Conservation (phyloP, 2,329 filamentous ascomycete species). For the Alternaria rosae region DNA sequence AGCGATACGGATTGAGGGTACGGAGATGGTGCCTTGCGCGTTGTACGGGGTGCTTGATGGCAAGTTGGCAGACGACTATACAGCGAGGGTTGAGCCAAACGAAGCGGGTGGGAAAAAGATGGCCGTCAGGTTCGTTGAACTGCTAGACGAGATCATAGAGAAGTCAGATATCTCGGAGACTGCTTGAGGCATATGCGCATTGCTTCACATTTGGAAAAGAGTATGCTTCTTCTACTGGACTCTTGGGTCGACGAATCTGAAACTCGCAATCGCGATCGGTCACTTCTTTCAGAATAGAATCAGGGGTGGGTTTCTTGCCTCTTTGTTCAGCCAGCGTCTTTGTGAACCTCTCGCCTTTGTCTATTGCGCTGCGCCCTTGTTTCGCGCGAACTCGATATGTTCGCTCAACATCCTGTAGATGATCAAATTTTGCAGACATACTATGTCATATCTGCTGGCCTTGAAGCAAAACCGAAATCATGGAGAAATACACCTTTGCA, state of each 20-base stretch:
- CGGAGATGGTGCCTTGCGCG: constrained; percentile 41
- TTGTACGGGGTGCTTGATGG: constrained; percentile 46
- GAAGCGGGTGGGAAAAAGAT: constrained; percentile 45
- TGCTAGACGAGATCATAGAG: constrained; percentile 19
- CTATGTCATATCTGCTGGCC: background rate
- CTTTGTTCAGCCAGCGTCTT: background rate
- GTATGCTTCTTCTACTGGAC: background rate
- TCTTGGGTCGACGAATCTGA: background rate
- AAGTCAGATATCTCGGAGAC: background rate
- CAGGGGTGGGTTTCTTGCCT: background rate
- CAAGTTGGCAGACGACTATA: constrained; percentile 38
- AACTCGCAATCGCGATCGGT: background rate
- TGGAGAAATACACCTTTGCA: background rate
- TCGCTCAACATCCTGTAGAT: background rate
- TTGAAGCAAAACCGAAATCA: background rate
- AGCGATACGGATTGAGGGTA: constrained; percentile 38
- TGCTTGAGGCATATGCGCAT: background rate
- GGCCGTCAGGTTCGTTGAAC: constrained; percentile 34
- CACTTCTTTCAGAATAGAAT: background rate
- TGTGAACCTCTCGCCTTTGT: background rate
- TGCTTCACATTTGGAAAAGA: background rate
- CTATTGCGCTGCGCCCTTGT: background rate
- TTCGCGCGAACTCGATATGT: background rate
- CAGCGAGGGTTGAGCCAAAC: constrained; percentile 48
- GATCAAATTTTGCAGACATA: background rate